Conservation (phyloP, 495 filamentous ascomycete genomes). For the Jackrogersella minutella region DNA sequence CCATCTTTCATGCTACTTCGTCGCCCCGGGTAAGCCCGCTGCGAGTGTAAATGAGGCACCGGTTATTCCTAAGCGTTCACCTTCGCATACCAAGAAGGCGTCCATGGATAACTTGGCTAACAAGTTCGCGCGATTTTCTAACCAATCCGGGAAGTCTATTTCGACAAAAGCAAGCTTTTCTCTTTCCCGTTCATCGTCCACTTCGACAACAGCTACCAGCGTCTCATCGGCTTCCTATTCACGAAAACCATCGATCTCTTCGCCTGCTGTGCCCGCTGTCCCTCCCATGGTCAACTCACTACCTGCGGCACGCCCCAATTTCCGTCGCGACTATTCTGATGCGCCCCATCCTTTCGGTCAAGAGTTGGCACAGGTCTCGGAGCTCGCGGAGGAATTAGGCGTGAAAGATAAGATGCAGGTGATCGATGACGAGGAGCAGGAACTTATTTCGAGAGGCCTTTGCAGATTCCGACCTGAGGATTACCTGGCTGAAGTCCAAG, state of each 20-base stretch:
- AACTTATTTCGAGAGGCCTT: constrained; percentile 70
- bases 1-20: constrained; percentile 84
- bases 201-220: constrained; percentile 55
- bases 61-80: constrained; percentile 74
- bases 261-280: constrained; percentile 20
- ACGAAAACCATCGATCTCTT: constrained; percentile 46
- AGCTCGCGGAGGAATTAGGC: constrained; percentile 88
- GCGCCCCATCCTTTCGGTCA: constrained; percentile 68
- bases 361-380: constrained; percentile 78
- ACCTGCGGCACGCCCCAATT: constrained; percentile 45
- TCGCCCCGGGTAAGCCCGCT: constrained; percentile 53
- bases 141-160: constrained; percentile 53
- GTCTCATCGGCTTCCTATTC: constrained; percentile 47
- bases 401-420: constrained; percentile 66
- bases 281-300: constrained; percentile 43
- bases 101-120: constrained; percentile 63
- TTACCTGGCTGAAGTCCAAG: constrained; percentile 83
- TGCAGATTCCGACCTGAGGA: constrained; percentile 80
- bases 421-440: constrained; percentile 76
- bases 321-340: constrained; percentile 43
- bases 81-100: constrained; percentile 82
- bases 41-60: constrained; percentile 61
- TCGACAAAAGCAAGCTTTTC: constrained; percentile 56
- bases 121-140: constrained; percentile 64
- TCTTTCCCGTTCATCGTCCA: constrained; percentile 58